Evolutionary conservation across 352 stramenopile species (phyloP).

Genomic region (Hyphochytrium catenoides): DNA sequence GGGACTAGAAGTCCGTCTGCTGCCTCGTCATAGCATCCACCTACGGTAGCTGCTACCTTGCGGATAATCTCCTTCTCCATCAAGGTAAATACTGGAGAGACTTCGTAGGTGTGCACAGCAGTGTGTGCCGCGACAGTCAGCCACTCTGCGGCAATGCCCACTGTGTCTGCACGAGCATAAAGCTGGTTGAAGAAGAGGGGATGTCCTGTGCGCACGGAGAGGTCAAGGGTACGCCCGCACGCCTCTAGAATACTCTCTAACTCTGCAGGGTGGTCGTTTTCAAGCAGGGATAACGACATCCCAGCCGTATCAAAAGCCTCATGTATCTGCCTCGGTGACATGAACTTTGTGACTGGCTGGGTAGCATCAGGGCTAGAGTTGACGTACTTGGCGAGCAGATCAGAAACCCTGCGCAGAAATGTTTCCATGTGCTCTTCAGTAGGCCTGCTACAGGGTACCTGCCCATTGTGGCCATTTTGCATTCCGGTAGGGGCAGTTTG

Average conservation of each 20-base stretch:
- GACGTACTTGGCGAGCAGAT: too few species aligned
- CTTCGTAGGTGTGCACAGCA: slow-evolving; percentile 17
- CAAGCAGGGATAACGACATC: too few species aligned
- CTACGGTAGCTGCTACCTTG: slow-evolving; percentile 4
- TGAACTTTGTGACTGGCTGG: too few species aligned
- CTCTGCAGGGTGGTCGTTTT: too few species aligned
- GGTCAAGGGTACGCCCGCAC: slow-evolving; percentile 9
- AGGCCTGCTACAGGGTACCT: too few species aligned
- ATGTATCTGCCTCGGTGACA: too few species aligned
- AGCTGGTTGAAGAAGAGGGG: slow-evolving; percentile 22
- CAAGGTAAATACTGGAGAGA: slow-evolving; percentile 14
- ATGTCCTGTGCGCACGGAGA: slow-evolving; percentile 15
- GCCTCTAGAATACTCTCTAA: slow-evolving; percentile 7
- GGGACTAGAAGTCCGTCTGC: slow-evolving; percentile 16
- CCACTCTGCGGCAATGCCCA: slow-evolving; percentile 13
- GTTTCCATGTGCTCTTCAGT: too few species aligned
- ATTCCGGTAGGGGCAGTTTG: too few species aligned
- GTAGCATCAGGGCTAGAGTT: too few species aligned
- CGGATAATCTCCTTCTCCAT: slow-evolving; percentile 14
- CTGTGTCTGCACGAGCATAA: slow-evolving; percentile 15
- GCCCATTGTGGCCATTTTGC: too few species aligned
- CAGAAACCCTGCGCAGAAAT: too few species aligned
- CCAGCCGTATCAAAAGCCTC: too few species aligned
- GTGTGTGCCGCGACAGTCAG: slow-evolving; percentile 12
- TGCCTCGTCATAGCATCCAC: slow-evolving; percentile 2